Base-by-base conservation (phyloP, 2,329 filamentous ascomycete species). In the Trichophyton simii region DNA sequence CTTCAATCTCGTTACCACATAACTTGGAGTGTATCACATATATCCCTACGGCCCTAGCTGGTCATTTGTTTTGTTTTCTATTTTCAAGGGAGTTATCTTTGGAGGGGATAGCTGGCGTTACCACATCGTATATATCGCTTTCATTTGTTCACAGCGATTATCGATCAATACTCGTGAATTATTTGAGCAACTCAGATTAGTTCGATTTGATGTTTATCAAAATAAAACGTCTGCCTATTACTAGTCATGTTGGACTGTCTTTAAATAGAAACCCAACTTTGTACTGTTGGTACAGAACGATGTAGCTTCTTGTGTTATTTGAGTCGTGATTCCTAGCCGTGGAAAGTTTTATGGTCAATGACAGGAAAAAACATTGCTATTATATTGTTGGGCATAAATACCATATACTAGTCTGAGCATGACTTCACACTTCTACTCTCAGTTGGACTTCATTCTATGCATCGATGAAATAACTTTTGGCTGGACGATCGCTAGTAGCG, bases 41-140 rank as follows among this genome's bases (percentile, higher is more conserved):
- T 58, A 52, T n/a, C 41, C 34, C 63, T 41, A 59, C 5, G 15
- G 52, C 52, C 52, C 52, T 36, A 55, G 28, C 52, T 20, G 28
- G 28, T n/a, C 52, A 36, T 55, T 36, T 8, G 25, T 36, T 55
- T 55, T 38, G 34, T 38, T 28, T 55, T n/a, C 4, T 55, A 4
- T 55, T 55, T 54, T 31, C 1, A 20, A 6, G 46, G 52, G 52
- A 9, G 52, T 55, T 55, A 34, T 36, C 8, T 55, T 34, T 7
- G 31, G 52, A 36, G 4, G 6, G 8, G 28, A 20, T 55, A 55
- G 15, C 52, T 55, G 52, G 52, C 52, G 31, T 36, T 22, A 55
- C 52, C 20, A 55, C 52, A 55, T 15, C 25, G 52, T 55, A 55
- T 31, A 55, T 55, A 55, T 55, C 52, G 15, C 18, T 55, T 55